A percentile compares a stretch with the other conserved stretches of the same genome.
phyloP scores from a whole-genome alignment of 179 eudicot genomes.

The Dionaea muscipula region DNA sequence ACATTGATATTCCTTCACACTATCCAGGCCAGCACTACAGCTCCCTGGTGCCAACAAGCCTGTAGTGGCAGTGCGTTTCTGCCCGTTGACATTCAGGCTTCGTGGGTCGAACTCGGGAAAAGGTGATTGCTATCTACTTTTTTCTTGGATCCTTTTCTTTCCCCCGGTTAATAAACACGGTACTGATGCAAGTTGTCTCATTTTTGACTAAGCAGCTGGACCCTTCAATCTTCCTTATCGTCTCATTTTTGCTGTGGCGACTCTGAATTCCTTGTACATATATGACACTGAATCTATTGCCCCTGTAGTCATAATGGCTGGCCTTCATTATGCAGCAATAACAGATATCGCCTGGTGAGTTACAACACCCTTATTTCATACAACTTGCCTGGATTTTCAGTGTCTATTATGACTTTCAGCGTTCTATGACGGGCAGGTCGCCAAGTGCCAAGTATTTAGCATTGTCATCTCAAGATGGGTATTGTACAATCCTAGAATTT shows the following conservation, averaged over 20 bases:
- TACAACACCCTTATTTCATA: not conserved
- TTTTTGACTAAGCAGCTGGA: conserved; percentile 31
- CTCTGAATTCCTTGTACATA: conserved; percentile 77
- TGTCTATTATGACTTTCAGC: not conserved
- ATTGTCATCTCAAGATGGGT: conserved; percentile 90
- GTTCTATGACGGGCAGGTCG: conserved; percentile 34
- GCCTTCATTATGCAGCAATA: conserved; percentile 94
- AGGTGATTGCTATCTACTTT: conserved; percentile 3
- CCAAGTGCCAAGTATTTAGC: conserved; percentile 63
- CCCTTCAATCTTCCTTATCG: conserved; percentile 88
- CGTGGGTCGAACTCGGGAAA: conserved; percentile 50
- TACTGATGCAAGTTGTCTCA: not conserved
- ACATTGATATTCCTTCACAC: not conserved
- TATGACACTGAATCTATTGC: conserved; percentile 71
- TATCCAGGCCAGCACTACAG: conserved; percentile 77
- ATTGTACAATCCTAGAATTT: conserved; percentile 87
- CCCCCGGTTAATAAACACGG: too few species aligned
- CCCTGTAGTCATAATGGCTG: conserved; percentile 75
- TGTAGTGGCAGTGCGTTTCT: conserved; percentile 86
- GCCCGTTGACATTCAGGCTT: conserved; percentile 59
- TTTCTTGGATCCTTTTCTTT: not conserved
- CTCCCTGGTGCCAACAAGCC: conserved; percentile 96
- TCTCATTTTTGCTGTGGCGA: conserved; percentile 78
- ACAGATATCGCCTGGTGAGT: conserved; percentile 83
- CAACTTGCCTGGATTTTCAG: not conserved